Evolutionary conservation across 306 rosid genomes (phyloP), one percentile per base, ranked within the genome.

Genomic region (Medicago ruthenica): DNA sequence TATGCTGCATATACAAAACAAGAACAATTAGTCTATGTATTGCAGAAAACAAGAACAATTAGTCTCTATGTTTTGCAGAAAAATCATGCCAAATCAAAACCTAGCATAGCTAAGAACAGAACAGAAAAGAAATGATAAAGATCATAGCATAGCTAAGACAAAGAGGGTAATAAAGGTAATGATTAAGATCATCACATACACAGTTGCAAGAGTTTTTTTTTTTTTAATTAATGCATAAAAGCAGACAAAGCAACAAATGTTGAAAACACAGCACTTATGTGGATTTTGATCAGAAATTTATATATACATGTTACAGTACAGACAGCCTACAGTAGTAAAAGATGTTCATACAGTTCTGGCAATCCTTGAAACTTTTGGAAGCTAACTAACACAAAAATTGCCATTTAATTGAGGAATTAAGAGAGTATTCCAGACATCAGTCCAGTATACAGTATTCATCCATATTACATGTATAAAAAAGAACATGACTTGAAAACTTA

Each of bases 1-100:
- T 83, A 93, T 93, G 94, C 98, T 93, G 36, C 69, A 79, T 18
- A 55, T 34, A 80, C 70, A 53, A 78, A 72, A 83, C 54, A 71
- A 76, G 24, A 59, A 70, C 20, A 71, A 76, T 84, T 67, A 83
- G 73, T 63, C 67, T 50, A 8, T 63, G n/a, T 22, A 67, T n/a
- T 47, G 72, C 63, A 47, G 55, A 44, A 64, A 75, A 63, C 54
- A 71, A 76, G 24, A 59, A 70, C 20, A 71, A 76, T 84, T 67
- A 83, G 73, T 63, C 67, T 50, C n/a, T n/a, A 8, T 63, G n/a
- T 22, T 60, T n/a, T 47, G 72, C 63, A 47, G 55, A 44, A 64
- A 75, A 63, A 57, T 31, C 63, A 79, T 57, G 64, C 57, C 79
- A 59, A 27, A 65, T 16, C 14, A 62, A 75, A 74, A 75, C 63